These are phyloP conservation scores for Oryza punctata DNA, from an alignment of 176 grass and related monocot genomes.

Conservation along the genomic window DNA sequence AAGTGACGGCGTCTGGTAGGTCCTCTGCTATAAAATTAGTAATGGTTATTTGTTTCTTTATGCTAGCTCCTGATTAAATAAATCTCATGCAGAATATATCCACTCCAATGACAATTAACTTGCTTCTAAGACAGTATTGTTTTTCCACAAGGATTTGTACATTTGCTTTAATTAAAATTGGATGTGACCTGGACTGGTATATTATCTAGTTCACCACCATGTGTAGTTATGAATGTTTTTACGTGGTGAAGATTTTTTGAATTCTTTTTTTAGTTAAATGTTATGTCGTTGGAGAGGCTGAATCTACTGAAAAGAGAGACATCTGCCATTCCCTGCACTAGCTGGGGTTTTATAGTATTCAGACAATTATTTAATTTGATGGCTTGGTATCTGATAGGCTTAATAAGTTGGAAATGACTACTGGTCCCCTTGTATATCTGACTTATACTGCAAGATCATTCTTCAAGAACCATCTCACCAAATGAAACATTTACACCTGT, in stretches of 20 bases:
- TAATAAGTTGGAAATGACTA: not conserved
- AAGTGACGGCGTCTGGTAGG: constrained; percentile 53
- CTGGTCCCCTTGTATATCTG: not conserved
- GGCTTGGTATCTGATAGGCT: not conserved
- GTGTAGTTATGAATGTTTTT: not conserved
- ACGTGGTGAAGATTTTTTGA: not conserved
- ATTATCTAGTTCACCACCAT: not conserved
- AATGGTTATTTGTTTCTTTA: not conserved
- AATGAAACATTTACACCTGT: constrained; percentile 19
- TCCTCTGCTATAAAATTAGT: constrained; percentile 13
- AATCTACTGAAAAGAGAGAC: not conserved
- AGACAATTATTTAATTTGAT: not conserved
- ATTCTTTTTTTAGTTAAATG: not conserved
- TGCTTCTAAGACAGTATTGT: not conserved
- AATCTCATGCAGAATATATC: not conserved
- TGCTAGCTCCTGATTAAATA: not conserved
- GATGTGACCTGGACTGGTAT: not conserved
- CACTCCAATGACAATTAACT: not conserved
- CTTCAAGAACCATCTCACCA: not conserved
- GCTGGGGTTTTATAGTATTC: not conserved
- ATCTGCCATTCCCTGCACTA: not conserved
- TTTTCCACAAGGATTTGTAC: not conserved
- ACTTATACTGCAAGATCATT: not conserved
- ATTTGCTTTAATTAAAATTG: not conserved
- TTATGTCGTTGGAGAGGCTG: not conserved